Evolutionary conservation across 495 filamentous ascomycete species (phyloP), one percentile per base, ranked within the genome.

Genomic region (Penicillium dipodomyicola): DNA sequence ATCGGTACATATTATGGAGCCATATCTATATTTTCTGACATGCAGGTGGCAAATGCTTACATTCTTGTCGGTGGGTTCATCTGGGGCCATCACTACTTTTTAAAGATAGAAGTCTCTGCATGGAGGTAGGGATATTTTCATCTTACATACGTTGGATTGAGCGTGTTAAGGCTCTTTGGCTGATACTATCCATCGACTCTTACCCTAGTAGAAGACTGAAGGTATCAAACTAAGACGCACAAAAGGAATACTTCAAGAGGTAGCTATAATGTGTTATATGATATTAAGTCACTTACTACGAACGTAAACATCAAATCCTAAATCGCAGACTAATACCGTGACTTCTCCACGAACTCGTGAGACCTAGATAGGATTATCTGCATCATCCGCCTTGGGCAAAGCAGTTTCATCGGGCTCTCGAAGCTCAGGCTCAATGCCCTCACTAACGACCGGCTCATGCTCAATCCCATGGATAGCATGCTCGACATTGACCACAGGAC

Each of bases 381-480:
- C 22, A 48, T 62, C 92, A 84, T 76, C 90, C 84, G 63, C 70
- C 79, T 53, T 89, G 85, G 8, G 80, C 81, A 5, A 86, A 84
- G 48, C 89, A 32, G 27, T 46, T 4, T 41, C 41, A 35, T 58
- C 57, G 0, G 30, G 29, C 20, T 41, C 46, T 20, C 22, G 32
- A 33, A 19, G 12, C 4, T 58, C 60, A 35, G 65, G 65, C 54
- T 68, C 65, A 5, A 68, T 45, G 0, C 65, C 65, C 44, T 66
- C 63, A 54, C 58, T 66, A 23, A 68, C 42, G 30, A 60, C 40
- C 17, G 61, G 49, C 47, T 61, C 55, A 49, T 51, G 54, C 23
- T 64, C 47, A 17, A 58, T 37, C 22, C 32, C 30, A 59, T 70
- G 65, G 47, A 74, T 72, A 3, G 68, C 68, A 74, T 79, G 77